A percentile compares a stretch with the other conserved stretches of the same genome.
Evolutionary conservation across 106 monocot genomes (phyloP).

Genomic region (Dioscorea alata): DNA sequence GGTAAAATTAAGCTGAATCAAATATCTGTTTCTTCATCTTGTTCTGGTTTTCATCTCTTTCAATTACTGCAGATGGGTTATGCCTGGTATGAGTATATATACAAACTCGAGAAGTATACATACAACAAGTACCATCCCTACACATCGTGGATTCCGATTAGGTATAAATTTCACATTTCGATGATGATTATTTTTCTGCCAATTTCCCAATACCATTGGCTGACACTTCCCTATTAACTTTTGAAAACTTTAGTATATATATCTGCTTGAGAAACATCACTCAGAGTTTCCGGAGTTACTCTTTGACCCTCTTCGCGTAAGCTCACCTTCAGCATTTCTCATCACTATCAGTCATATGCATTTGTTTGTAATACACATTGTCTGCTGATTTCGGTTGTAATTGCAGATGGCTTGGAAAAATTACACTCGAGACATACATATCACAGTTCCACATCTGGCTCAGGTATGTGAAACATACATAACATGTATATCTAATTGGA

Average conservation of each 20-base stretch:
- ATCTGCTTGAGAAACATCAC: constrained; percentile 88
- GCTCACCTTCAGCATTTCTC: constrained; percentile 3
- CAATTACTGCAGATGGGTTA: constrained; percentile 56
- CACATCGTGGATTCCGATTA: constrained; percentile 98
- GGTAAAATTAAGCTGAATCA: neutral
- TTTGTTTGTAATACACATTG: too few species aligned
- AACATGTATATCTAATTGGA: neutral
- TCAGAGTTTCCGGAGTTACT: constrained; percentile 60
- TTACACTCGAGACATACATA: constrained; percentile 45
- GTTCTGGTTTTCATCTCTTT: neutral
- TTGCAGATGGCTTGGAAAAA: constrained; percentile 42
- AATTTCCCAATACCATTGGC: neutral
- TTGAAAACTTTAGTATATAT: constrained; percentile 53
- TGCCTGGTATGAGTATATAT: constrained; percentile 92
- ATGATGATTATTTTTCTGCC: too few species aligned
- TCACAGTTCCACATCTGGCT: constrained; percentile 50
- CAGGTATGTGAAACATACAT: constrained; percentile 8
- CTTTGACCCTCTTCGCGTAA: constrained; percentile 91
- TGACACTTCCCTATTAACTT: neutral
- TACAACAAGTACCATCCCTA: constrained; percentile 95
- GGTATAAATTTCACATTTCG: constrained; percentile 28
- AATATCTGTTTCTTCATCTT: neutral
- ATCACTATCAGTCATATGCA: too few species aligned
- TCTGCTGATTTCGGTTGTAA: too few species aligned
- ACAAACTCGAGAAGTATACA: constrained; percentile 87